These are phyloP conservation scores for Geotrichum phurueaensis DNA, from an alignment of 1,139 yeast species.

Conservation along the genomic window DNA sequence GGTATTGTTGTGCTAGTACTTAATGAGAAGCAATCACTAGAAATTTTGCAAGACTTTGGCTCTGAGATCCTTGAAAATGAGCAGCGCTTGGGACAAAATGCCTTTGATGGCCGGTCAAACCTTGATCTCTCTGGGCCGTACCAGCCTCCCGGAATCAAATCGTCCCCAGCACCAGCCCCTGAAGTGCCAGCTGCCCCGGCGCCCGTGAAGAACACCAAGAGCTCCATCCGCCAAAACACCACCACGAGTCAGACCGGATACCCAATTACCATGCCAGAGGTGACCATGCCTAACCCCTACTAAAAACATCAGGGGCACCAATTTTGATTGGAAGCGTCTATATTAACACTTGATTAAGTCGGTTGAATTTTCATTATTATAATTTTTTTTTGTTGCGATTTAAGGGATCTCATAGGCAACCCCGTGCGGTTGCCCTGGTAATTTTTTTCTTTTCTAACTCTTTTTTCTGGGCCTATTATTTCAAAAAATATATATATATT, in stretches of 20 bases:
- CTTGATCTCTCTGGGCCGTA: not conserved
- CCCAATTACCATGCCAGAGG: not conserved
- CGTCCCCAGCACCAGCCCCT: not conserved
- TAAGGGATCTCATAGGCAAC: no score
- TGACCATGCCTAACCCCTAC: not conserved
- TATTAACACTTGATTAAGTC: no score
- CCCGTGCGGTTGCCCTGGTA: no score
- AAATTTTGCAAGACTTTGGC: conserved; percentile 8
- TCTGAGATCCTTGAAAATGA: conserved; percentile 1
- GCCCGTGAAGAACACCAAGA: not conserved
- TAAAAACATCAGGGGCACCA: not conserved
- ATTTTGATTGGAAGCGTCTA: no score
- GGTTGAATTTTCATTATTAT: no score
- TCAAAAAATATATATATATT: no score
- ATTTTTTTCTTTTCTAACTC: no score
- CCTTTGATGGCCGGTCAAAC: not conserved
- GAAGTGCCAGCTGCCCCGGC: not conserved
- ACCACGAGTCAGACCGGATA: not conserved
- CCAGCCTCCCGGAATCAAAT: not conserved
- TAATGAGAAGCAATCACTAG: conserved; percentile 12
- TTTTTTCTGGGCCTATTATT: no score
- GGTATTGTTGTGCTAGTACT: conserved; percentile 15
- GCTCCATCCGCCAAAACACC: not conserved
- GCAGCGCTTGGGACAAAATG: conserved; percentile 9
- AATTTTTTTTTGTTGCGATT: no score